Evolutionary conservation across 176 grass and related monocot genomes (phyloP).

Genomic region (Sorghum bicolor): Sorghum_bicolor_NCBIv3 NC_012876.2:2074001-2074500

Average conservation of each 20-base stretch:
- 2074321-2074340: neutral
- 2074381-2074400: too few species aligned
- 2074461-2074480: conserved; percentile 12
- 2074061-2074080: conserved; percentile 25
- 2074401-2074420: too few species aligned
- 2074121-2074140: conserved; percentile 9
- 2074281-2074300: neutral
- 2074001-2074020: neutral
- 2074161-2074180: neutral
- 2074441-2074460: conserved; percentile 21
- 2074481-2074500: conserved; percentile 11
- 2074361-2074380: neutral
- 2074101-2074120: neutral
- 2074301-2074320: neutral
- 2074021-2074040: neutral
- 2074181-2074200: neutral
- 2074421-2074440: conserved; percentile 21
- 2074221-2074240: neutral
- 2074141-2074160: conserved; percentile 15
- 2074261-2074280: neutral
- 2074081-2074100: conserved; percentile 26
- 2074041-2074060: neutral
- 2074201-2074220: neutral
- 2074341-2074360: neutral
- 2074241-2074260: neutral